Base-by-base conservation (phyloP, 176 grass and related monocot species). In the Pontederia paniculata region DNA sequence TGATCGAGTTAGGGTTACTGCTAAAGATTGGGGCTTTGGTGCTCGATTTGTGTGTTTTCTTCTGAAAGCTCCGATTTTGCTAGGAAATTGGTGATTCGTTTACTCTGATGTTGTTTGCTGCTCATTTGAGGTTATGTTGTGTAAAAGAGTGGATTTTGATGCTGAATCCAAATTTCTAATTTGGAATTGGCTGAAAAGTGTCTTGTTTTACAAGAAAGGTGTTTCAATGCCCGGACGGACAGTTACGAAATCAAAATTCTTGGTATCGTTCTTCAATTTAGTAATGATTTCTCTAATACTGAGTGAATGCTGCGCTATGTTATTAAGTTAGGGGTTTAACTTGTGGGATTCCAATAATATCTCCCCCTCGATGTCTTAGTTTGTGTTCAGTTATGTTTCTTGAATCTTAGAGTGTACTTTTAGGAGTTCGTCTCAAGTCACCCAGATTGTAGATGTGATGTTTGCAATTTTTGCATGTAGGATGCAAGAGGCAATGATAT, bases 401-500 rank as follows among this genome's bases (percentile, higher is more conserved):
- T n/a, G n/a, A n/a, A n/a, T n/a, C n/a, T n/a, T n/a, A n/a, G n/a
- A n/a, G n/a, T n/a, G n/a, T n/a, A n/a, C n/a, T n/a, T n/a, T n/a
- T n/a, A n/a, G n/a, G n/a, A n/a, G n/a, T n/a, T n/a, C n/a, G n/a
- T 37, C 28, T 37, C 5, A 2, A 6, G 28, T 37, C 28, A 37
- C 28, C 3, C 28, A 2, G 1, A 37, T 37, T 37, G 28, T 3
- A 37, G 0, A 9, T 78, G 56, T 37, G 18, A 17, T 58, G 17
- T n/a, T 31, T 31, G 7, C 20, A 31, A 19, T 17, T 66, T 17
- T 70, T 41, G 25, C 12, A 20, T 74, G 43, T 69, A 98, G 93
- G 93, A 98, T 82, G 69, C 86, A 2, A 98, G 69, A 23, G 93
- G 86, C 2, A 84, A 88, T 28, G 93, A 91, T 42, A 74, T 91